A percentile compares a stretch with the other conserved stretches of the same genome.
phyloP scores from a whole-genome alignment of 768 basidiomycete genomes.

The Tylopilus rubrobrunneus region DNA sequence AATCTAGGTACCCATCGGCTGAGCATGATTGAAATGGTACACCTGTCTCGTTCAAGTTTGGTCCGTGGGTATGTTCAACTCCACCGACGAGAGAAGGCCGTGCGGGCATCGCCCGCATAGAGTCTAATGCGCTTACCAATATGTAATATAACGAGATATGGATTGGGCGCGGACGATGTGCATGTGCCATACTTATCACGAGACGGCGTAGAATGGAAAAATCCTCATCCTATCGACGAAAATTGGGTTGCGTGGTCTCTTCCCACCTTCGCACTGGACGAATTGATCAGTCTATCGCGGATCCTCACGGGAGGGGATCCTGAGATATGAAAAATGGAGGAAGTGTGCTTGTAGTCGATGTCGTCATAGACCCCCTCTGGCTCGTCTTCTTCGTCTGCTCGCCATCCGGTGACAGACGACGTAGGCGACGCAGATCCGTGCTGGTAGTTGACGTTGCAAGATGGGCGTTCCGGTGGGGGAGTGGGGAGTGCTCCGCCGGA shows the following conservation, averaged over 20 bases:
- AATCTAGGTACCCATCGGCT: background rate
- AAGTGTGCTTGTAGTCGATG: background rate
- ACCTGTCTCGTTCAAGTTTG: background rate
- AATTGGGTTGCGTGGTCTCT: slow-evolving; percentile 10
- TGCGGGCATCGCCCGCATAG: slow-evolving; percentile 19
- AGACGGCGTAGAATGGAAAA: slow-evolving; percentile 7
- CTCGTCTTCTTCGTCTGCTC: slow-evolving; percentile 2
- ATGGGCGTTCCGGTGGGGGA: background rate
- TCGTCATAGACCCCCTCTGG: background rate
- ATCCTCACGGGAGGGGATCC: slow-evolving; percentile 17
- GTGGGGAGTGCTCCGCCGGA: background rate
- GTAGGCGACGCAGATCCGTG: background rate
- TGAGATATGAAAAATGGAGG: slow-evolving; percentile 22
- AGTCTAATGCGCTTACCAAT: slow-evolving; percentile 17
- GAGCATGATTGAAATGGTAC: slow-evolving; percentile 4
- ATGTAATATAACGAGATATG: slow-evolving; percentile 15
- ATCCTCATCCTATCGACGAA: slow-evolving; percentile 12
- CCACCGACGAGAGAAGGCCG: slow-evolving; percentile 8
- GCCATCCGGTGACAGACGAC: background rate
- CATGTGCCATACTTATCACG: slow-evolving; percentile 1
- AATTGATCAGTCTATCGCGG: background rate
- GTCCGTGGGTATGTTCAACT: background rate
- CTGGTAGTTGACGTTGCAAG: background rate
- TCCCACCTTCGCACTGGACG: background rate
- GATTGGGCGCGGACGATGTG: background rate